phyloP scores from a whole-genome alignment of 257 asterid genomes.

The Salvia splendens region DNA sequence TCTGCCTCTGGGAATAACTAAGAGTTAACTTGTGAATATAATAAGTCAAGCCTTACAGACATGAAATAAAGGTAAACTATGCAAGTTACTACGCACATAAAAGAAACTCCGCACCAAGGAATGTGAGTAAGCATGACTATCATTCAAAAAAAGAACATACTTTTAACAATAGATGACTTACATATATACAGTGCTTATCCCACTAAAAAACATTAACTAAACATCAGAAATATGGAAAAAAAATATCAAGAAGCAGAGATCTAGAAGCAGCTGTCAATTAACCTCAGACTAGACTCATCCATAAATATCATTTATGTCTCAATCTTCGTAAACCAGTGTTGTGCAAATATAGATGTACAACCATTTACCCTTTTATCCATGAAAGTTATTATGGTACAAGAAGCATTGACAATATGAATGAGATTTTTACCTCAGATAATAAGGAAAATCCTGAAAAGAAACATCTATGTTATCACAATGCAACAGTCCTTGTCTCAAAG shows the following conservation, averaged over 20 bases:
- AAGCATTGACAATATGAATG: slow-evolving; percentile 10
- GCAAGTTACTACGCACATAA: slow-evolving; percentile 9
- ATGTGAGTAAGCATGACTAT: slow-evolving; percentile 1
- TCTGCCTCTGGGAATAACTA: neutral
- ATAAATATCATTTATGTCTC: slow-evolving; percentile 14
- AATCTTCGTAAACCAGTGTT: neutral
- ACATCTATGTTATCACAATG: slow-evolving; percentile 59
- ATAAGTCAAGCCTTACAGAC: neutral
- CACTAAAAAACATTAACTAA: neutral
- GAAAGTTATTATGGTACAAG: neutral
- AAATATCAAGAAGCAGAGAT: neutral
- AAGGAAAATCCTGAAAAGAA: slow-evolving; percentile 81
- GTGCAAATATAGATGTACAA: slow-evolving; percentile 2
- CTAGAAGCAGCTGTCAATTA: neutral
- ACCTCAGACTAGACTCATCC: neutral
- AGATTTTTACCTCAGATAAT: slow-evolving; percentile 70
- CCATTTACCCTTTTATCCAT: neutral
- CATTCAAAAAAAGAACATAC: neutral
- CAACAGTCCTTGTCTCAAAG: slow-evolving; percentile 60
- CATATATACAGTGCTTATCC: neutral
- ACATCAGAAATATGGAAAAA: slow-evolving; percentile 19
- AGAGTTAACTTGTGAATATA: neutral
- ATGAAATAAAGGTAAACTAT: slow-evolving; percentile 18
- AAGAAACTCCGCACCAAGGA: neutral
- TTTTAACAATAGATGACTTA: neutral